Evolutionary conservation across 805 yeast species (phyloP).

Genomic region (Metschnikowia cubensis): DNA sequence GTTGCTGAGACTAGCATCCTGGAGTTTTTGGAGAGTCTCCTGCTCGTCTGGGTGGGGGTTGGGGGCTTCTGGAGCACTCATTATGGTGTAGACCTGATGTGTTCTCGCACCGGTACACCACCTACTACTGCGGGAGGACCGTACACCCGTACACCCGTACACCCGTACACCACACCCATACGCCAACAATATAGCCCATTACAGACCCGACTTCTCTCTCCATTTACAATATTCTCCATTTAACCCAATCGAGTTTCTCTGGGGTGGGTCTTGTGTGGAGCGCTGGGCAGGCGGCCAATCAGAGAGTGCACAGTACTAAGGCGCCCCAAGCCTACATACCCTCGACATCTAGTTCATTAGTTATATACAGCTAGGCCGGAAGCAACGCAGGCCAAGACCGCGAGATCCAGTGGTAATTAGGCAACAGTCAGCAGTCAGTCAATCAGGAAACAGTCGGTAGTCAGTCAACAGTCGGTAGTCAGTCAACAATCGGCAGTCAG

Average conservation of each 20-base stretch:
- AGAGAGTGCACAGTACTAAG: not conserved
- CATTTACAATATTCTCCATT: no score
- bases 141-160: no score
- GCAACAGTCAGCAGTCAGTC: no score
- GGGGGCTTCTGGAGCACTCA: not conserved
- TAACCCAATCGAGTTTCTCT: no score
- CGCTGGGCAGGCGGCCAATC: not conserved
- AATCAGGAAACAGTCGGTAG: no score
- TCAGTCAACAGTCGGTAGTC: no score
- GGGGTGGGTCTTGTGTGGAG: no score
- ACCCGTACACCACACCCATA: not conserved
- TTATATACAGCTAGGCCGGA: not conserved
- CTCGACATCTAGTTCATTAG: not conserved
- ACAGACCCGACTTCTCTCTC: no score
- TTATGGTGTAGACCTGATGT: not conserved
- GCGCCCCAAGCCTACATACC: not conserved
- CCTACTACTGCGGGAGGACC: no score
- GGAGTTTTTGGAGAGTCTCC: not conserved
- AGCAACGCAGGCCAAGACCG: not conserved
- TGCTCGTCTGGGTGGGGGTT: not conserved
- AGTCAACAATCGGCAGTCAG: no score
- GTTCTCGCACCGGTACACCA: no score
- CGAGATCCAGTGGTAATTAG: not conserved
- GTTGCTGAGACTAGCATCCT: slow-evolving; percentile 12
- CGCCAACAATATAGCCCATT: no score